A percentile compares a stretch with the other conserved stretches of the same genome.
phyloP scores from a whole-genome alignment of 208 protist genomes.

The Acanthamoeba triangularis region DNA sequence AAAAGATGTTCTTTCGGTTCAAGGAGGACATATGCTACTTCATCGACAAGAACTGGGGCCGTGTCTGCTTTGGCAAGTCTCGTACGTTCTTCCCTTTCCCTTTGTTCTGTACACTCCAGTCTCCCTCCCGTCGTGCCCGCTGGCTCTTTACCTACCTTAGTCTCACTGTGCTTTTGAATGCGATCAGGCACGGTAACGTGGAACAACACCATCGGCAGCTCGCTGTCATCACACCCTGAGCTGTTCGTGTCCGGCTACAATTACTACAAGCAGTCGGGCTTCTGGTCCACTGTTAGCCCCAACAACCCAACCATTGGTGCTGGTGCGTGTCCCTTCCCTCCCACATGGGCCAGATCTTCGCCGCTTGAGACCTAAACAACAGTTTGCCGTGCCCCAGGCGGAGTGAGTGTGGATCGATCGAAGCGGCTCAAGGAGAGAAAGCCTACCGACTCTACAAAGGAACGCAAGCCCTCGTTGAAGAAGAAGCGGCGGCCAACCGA shows the following conservation, averaged over 20 bases:
- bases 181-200: conserved; percentile 73
- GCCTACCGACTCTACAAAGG: neutral
- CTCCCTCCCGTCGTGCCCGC: no score
- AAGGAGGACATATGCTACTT: conserved; percentile 83
- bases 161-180: neutral
- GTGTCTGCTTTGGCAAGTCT: conserved; percentile 83
- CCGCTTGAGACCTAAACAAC: neutral
- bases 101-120: no score
- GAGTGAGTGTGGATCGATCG: conserved; percentile 16
- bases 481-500: conserved; percentile 59
- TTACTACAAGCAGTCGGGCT: conserved; percentile 38
- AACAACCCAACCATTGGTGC: conserved; percentile 52
- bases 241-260: conserved; percentile 72
- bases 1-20: conserved; percentile 77
- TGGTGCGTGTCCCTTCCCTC: neutral
- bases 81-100: conserved; percentile 75
- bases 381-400: neutral
- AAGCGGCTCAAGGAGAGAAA: conserved; percentile 38
- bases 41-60: conserved; percentile 82
- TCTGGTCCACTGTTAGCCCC: conserved; percentile 17
- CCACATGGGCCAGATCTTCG: neutral
- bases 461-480: neutral
- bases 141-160: conserved; percentile 15
- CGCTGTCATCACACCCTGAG: conserved; percentile 60
- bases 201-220: conserved; percentile 79